Conservation (phyloP, 1,284 basidiomycete genomes). For the Amylostereum chailletii region DNA sequence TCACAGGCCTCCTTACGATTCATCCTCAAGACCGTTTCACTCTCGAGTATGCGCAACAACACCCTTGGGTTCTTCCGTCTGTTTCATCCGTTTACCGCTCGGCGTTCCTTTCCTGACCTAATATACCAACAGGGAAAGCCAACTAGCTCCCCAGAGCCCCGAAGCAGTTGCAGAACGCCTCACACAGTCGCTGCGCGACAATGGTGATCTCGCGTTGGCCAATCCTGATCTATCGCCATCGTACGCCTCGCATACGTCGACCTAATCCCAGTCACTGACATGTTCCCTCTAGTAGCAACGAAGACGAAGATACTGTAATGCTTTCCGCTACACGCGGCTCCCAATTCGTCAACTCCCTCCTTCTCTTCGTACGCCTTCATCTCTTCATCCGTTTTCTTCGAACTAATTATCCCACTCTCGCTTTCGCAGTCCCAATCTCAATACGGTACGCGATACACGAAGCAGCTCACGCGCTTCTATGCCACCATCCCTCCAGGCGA, state of each 20-base stretch:
- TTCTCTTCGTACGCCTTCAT: constrained; percentile 42
- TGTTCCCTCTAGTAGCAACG: constrained; percentile 20
- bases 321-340: constrained; percentile 31
- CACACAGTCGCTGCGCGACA: constrained; percentile 54
- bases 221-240: constrained; percentile 36
- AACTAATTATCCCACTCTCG: not conserved
- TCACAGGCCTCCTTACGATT: constrained; percentile 68
- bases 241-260: constrained; percentile 9
- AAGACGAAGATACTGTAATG: constrained; percentile 53
- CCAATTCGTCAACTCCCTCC: constrained; percentile 54
- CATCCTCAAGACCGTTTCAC: constrained; percentile 67
- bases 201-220: constrained; percentile 65
- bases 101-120: not conserved
- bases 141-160: constrained; percentile 50
- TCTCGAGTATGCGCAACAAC: constrained; percentile 57
- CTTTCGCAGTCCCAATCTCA: constrained; percentile 63
- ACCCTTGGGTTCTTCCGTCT: constrained; percentile 69
- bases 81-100: not conserved
- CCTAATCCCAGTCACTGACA: constrained; percentile 7
- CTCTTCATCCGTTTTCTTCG: not conserved
- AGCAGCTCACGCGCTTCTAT: constrained; percentile 73
- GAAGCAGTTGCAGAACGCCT: constrained; percentile 56
- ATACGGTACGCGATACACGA: constrained; percentile 54
- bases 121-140: constrained; percentile 52
- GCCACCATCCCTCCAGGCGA: constrained; percentile 42